These are phyloP conservation scores for Nosema bombycis DNA, from an alignment of 371 early-diverging fungal genomes.

Conservation along the genomic window DNA sequence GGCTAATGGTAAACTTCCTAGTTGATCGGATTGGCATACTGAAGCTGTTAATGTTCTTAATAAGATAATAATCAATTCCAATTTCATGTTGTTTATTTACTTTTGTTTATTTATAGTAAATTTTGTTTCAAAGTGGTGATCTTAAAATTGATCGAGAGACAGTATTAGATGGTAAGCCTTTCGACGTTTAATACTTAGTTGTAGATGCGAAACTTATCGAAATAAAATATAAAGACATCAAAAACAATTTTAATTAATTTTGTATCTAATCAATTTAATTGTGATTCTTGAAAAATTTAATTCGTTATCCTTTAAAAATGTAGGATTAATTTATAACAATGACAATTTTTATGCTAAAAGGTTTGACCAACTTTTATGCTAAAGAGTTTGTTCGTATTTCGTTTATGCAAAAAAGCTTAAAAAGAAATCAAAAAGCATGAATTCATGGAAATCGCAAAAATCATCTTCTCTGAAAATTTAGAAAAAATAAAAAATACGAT, in stretches of 20 bases:
- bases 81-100: neutral
- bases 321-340: too few species aligned
- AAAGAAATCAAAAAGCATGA: neutral
- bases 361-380: too few species aligned
- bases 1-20: neutral
- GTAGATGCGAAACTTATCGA: too few species aligned
- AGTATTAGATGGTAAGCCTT: too few species aligned
- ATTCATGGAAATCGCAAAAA: neutral
- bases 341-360: too few species aligned
- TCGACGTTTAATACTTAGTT: too few species aligned
- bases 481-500: neutral
- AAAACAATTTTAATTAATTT: too few species aligned
- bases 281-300: too few species aligned
- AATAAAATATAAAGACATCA: too few species aligned
- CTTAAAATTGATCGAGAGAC: neutral
- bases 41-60: neutral
- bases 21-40: slow-evolving; percentile 1
- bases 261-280: too few species aligned
- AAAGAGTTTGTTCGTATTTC: too few species aligned
- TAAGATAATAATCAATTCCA: neutral
- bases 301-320: too few species aligned
- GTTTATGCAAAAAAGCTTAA: neutral
- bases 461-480: neutral
- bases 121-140: neutral
- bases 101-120: neutral